These are phyloP conservation scores for Coemansia sp. DNA, from an alignment of 192 early-diverging fungal species.

Conservation along the genomic window DNA sequence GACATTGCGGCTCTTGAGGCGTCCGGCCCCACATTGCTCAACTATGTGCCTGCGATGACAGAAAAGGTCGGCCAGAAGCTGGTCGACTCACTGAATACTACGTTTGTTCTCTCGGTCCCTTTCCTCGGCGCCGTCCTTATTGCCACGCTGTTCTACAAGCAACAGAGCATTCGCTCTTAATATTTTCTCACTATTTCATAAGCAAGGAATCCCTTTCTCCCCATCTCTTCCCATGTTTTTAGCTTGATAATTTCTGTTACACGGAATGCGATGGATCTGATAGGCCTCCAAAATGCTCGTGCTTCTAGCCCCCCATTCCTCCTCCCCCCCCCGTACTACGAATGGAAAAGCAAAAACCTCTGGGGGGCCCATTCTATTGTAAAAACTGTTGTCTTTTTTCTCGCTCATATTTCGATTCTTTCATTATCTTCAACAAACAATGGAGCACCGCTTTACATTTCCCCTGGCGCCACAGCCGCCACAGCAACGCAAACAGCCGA, in stretches of 20 bases:
- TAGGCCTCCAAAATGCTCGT: too few species aligned
- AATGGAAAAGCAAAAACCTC: too few species aligned
- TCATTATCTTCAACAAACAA: too few species aligned
- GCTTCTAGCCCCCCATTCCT: too few species aligned
- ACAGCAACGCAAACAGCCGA: not conserved
- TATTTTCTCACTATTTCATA: not conserved
- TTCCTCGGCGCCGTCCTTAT: constrained; percentile 43
- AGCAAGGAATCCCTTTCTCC: too few species aligned
- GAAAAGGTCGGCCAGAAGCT: constrained; percentile 29
- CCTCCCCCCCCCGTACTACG: too few species aligned
- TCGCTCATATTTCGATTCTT: too few species aligned
- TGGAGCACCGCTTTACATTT: not conserved
- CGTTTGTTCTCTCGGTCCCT: constrained; percentile 40
- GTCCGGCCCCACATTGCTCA: constrained; percentile 25
- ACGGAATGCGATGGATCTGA: too few species aligned
- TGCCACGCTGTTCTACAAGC: constrained; percentile 44
- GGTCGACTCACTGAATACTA: constrained; percentile 37
- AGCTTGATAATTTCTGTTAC: too few species aligned
- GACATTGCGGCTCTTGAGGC: constrained; percentile 45
- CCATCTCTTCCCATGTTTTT: too few species aligned
- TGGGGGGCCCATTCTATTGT: too few species aligned
- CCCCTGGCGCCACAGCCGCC: not conserved
- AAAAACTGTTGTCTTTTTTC: too few species aligned
- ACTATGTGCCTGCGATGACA: constrained; percentile 27
- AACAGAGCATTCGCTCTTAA: not conserved